Base-by-base conservation (phyloP, 805 yeast species). In the Yamadazyma nakazawae region DNA sequence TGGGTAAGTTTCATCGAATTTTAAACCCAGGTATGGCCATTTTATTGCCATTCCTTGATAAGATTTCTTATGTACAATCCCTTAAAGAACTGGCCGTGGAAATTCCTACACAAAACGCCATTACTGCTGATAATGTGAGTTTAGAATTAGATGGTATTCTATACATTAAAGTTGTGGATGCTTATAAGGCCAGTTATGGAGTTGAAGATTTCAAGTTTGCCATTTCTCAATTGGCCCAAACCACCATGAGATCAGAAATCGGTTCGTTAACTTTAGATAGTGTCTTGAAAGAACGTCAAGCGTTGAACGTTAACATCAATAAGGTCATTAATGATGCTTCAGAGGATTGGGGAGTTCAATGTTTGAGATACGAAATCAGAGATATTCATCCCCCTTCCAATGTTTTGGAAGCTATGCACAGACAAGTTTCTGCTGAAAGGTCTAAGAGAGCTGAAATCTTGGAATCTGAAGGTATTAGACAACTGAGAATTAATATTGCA, bases 121-220 rank as follows among this genome's bases (percentile, higher is more conserved):
- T 88, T 62, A 88, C 96, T 13, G 79, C 88, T 14, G 96, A 88
- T 63, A 88, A 88, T 56, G 96, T 88, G 38, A 83, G 90, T 4
- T 73, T 88, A 53, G 94, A 87, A 55, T 76, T 88, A 75, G 96
- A 88, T 57, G 96, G 96, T 50, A 85, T 88, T 13, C 73, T 88
- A 49, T 88, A 86, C 58, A 80, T 87, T 56, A 81, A 81, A 54
- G 91, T 88, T 3, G 75, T 78, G 39, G 95, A 88, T 59, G 87
- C 96, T 5, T 88, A 84, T 63, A 86, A 84, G 68, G 96, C 96
- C 2, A 79, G 88, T 37, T 88, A 88, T 57, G 95, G 95, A 12
- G 95, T 88, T 16, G 96, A 88, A 60, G 91, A 88, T 58, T 88
- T 90, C 41, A 88, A 84, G 59, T 88, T 85, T 62, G 96, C 96